A percentile compares a stretch with the other conserved stretches of the same genome.
Conservation (phyloP, 179 eudicot genomes). For the Beta lomatogona region DNA sequence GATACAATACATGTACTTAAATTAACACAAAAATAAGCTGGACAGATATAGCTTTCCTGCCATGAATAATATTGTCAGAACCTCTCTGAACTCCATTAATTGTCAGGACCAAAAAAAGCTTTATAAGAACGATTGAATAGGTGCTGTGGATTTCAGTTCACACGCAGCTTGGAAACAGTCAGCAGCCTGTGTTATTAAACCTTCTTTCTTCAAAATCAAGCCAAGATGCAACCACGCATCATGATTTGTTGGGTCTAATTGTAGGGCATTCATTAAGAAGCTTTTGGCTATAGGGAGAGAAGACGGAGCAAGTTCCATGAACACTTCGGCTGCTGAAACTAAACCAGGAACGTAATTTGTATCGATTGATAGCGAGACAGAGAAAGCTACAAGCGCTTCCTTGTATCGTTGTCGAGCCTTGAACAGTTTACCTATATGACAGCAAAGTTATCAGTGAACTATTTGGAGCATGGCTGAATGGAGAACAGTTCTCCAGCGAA, state of each 20-base stretch:
- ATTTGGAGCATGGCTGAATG: too few species aligned
- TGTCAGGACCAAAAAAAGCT: background rate
- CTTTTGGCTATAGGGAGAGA: conserved; percentile 66
- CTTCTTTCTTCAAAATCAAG: conserved; percentile 67
- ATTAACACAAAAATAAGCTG: background rate
- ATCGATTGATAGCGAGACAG: conserved; percentile 62
- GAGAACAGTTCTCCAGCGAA: too few species aligned
- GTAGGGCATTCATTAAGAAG: conserved; percentile 74
- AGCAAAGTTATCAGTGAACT: background rate
- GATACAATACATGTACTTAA: background rate
- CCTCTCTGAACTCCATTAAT: background rate
- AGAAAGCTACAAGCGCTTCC: conserved; percentile 68
- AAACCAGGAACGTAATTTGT: conserved; percentile 72
- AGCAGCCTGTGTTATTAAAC: conserved; percentile 68
- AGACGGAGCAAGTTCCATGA: conserved; percentile 49
- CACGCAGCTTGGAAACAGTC: conserved; percentile 90
- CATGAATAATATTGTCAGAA: background rate
- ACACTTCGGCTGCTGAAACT: conserved; percentile 60
- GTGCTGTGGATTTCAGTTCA: conserved; percentile 77
- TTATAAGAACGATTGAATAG: conserved; percentile 48
- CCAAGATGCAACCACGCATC: conserved; percentile 83
- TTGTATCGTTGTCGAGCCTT: conserved; percentile 52
- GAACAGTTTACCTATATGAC: conserved; percentile 50
- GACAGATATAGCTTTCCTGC: background rate
- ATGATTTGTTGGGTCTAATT: conserved; percentile 70